Conservation (phyloP, 129 eudicot genomes). For the Helichrysum umbraculigerum region DNA sequence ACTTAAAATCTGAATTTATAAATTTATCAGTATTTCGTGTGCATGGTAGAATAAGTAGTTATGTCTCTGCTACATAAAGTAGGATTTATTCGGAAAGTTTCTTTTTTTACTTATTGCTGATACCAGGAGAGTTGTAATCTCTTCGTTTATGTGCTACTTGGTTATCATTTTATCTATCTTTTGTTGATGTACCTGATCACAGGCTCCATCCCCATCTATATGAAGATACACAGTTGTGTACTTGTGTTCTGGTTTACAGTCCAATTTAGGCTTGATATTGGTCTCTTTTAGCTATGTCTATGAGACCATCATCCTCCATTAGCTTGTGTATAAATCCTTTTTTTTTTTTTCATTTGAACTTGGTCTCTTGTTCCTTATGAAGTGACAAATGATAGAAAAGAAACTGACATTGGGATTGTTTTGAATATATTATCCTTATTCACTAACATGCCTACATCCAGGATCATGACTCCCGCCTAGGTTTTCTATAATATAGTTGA, state of each 20-base stretch:
- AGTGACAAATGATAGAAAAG: neutral
- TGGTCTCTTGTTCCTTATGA: neutral
- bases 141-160: too few species aligned
- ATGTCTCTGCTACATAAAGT: too few species aligned
- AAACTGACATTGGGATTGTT: neutral
- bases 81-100: too few species aligned
- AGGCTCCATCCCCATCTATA: too few species aligned
- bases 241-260: neutral
- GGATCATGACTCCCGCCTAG: slow-evolving; percentile 3
- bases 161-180: too few species aligned
- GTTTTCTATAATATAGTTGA: neutral
- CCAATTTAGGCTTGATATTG: neutral
- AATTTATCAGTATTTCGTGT: too few species aligned
- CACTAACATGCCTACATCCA: neutral
- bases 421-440: neutral
- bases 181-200: neutral
- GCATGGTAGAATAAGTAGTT: too few species aligned
- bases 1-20: too few species aligned
- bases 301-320: neutral
- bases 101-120: too few species aligned
- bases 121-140: too few species aligned
- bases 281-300: neutral
- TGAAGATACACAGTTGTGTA: neutral
- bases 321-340: neutral
- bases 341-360: neutral